A percentile compares a stretch with the other conserved stretches of the same genome.
These are phyloP conservation scores for Mimosa pudica DNA, from an alignment of 306 rosid species.

Conservation along the genomic window DNA sequence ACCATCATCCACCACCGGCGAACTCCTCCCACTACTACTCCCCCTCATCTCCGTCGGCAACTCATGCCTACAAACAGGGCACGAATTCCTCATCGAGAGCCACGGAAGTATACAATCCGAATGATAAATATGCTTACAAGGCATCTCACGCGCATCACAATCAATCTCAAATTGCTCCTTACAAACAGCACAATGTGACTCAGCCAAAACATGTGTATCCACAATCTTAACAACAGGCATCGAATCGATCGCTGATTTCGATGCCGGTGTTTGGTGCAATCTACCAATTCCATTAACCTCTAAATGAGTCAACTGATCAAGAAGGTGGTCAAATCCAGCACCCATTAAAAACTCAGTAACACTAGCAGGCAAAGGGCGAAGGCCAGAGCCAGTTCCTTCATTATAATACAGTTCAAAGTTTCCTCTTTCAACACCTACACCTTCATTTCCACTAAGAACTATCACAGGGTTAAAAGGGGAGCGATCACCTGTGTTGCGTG, in stretches of 20 bases:
- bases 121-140: conserved; percentile 75
- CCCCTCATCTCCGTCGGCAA: conserved; percentile 53
- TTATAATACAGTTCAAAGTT: conserved; percentile 68
- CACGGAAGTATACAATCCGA: conserved; percentile 70
- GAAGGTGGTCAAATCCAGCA: conserved; percentile 66
- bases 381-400: conserved; percentile 62
- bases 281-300: conserved; percentile 49
- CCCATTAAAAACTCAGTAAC: conserved; percentile 67
- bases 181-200: conserved; percentile 71
- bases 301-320: conserved; percentile 58
- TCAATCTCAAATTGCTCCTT: conserved; percentile 59
- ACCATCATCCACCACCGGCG: conserved; percentile 36
- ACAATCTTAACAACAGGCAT: conserved; percentile 65
- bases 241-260: conserved; percentile 66
- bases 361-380: conserved; percentile 60
- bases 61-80: conserved; percentile 76
- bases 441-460: conserved; percentile 55
- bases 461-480: conserved; percentile 68
- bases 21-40: conserved; percentile 45
- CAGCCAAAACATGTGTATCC: conserved; percentile 45
- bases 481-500: conserved; percentile 53
- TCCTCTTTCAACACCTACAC: conserved; percentile 46
- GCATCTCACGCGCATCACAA: conserved; percentile 75
- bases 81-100: conserved; percentile 71
- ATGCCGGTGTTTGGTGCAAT: conserved; percentile 63